Percentiles rank a stretch among this genome's conserved stretches.
Conservation (phyloP, 1,284 basidiomycete species). For the Cutaneotrichosporon cutaneum region DNA sequence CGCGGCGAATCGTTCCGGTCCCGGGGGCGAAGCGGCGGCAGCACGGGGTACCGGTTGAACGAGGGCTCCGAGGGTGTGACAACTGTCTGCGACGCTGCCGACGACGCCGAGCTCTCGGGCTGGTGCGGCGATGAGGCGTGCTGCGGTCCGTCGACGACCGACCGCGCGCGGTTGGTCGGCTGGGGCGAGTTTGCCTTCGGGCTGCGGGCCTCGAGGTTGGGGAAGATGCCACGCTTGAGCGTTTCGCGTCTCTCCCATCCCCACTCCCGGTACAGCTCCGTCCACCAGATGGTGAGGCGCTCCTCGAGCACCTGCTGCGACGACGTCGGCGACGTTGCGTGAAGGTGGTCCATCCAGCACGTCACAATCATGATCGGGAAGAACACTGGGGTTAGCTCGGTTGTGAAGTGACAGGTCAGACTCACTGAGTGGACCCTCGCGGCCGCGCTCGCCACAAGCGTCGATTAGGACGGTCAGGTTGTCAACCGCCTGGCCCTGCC, state of each 20-base stretch:
- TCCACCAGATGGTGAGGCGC: slow-evolving; percentile 42
- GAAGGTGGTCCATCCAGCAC: slow-evolving; percentile 46
- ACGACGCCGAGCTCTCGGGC: slow-evolving; percentile 10
- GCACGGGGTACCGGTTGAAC: slow-evolving; percentile 24
- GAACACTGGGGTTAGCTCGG: slow-evolving; percentile 29
- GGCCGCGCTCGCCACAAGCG: slow-evolving; percentile 43
- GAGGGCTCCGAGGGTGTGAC: slow-evolving; percentile 18
- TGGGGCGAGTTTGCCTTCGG: neutral
- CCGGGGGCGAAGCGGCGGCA: slow-evolving; percentile 32
- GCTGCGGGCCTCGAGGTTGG: slow-evolving; percentile 13
- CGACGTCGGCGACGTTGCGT: slow-evolving; percentile 26
- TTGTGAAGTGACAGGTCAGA: slow-evolving; percentile 3
- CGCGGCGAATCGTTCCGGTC: slow-evolving; percentile 7
- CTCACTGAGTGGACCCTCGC: slow-evolving; percentile 48
- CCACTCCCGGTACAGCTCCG: slow-evolving; percentile 42
- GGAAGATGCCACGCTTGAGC: slow-evolving; percentile 32
- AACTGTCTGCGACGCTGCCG: slow-evolving; percentile 11
- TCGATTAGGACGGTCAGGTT: slow-evolving; percentile 51
- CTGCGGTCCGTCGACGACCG: neutral
- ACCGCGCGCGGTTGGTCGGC: neutral
- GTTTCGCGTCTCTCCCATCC: slow-evolving; percentile 38
- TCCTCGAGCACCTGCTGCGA: slow-evolving; percentile 35
- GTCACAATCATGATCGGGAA: slow-evolving; percentile 45
- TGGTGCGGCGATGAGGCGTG: neutral
- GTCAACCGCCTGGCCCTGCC: slow-evolving; percentile 51